phyloP scores from a whole-genome alignment of 2,329 filamentous ascomycete genomes.

The Tolypocladium sp. region DNA sequence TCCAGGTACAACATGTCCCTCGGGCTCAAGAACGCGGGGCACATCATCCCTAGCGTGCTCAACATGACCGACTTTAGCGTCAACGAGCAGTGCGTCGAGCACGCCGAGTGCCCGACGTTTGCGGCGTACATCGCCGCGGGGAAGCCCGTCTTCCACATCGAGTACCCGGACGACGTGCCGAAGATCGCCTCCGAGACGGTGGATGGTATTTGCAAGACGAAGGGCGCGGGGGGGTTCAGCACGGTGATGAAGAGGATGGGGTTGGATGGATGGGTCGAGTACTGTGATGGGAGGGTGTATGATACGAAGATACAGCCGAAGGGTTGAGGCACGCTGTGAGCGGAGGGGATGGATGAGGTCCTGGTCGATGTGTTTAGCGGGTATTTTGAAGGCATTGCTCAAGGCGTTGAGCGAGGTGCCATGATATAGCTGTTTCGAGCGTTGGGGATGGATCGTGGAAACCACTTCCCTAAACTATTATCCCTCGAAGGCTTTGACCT shows the following conservation, averaged over 20 bases:
- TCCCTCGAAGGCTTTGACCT: too few species aligned
- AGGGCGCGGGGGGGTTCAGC: slow-evolving; percentile 43
- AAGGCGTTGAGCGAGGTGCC: too few species aligned
- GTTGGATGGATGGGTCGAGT: slow-evolving; percentile 53
- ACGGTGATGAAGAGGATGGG: slow-evolving; percentile 58
- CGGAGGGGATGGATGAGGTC: too few species aligned
- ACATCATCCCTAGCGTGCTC: slow-evolving; percentile 41
- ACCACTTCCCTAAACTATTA: too few species aligned
- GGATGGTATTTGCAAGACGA: slow-evolving; percentile 34
- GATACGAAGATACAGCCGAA: too few species aligned
- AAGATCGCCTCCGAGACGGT: slow-evolving; percentile 23
- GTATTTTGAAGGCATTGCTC: too few species aligned
- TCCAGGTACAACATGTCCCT: slow-evolving; percentile 45
- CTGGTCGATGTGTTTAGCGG: too few species aligned
- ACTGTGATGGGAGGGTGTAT: slow-evolving; percentile 32
- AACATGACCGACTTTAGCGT: slow-evolving; percentile 54
- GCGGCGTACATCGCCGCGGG: slow-evolving; percentile 45
- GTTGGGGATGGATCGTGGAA: too few species aligned
- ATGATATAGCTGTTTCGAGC: too few species aligned
- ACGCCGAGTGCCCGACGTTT: slow-evolving; percentile 50
- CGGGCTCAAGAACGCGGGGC: slow-evolving; percentile 60
- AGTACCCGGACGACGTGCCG: slow-evolving; percentile 50
- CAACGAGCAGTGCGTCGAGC: slow-evolving; percentile 60
- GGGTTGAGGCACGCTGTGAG: too few species aligned
- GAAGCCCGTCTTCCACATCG: slow-evolving; percentile 66